phyloP scores from a whole-genome alignment of 352 stramenopile species.

The Phytopythium ostracodes region DNA sequence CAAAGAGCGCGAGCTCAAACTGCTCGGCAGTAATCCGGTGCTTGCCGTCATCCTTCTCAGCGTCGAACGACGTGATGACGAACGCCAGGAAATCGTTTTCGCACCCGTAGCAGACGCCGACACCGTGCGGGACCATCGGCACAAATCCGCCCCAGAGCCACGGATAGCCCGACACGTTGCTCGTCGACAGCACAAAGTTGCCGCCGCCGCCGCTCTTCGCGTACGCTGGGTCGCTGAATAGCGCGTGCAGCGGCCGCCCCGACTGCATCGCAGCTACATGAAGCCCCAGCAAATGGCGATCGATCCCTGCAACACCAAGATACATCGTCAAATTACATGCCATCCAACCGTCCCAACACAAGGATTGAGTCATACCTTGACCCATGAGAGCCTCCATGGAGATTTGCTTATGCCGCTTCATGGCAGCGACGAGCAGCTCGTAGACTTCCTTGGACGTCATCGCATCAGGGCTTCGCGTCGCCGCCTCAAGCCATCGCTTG shows the following conservation, averaged over 20 bases:
- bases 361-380: slow-evolving; percentile 22
- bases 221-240: slow-evolving; percentile 88
- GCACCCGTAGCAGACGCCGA: slow-evolving; percentile 93
- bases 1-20: slow-evolving; percentile 46
- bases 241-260: slow-evolving; percentile 46
- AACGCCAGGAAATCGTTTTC: slow-evolving; percentile 89
- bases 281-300: slow-evolving; percentile 92
- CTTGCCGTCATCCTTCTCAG: slow-evolving; percentile 8
- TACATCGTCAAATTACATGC: not conserved
- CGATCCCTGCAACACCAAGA: slow-evolving; percentile 45
- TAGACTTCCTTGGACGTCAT: slow-evolving; percentile 27
- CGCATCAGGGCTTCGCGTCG: not conserved
- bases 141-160: slow-evolving; percentile 96
- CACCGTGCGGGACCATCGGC: slow-evolving; percentile 83
- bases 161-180: slow-evolving; percentile 92
- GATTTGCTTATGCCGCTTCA: slow-evolving; percentile 84
- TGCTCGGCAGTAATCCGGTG: slow-evolving; percentile 26
- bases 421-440: slow-evolving; percentile 72
- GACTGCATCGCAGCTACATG: slow-evolving; percentile 80
- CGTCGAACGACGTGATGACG: slow-evolving; percentile 88
- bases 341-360: too few species aligned
- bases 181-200: slow-evolving; percentile 94
- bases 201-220: slow-evolving; percentile 72
- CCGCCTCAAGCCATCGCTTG: slow-evolving; percentile 70
- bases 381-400: slow-evolving; percentile 64